Base-by-base conservation (phyloP, 306 rosid species). In the Sechiopsis laciniata region DNA sequence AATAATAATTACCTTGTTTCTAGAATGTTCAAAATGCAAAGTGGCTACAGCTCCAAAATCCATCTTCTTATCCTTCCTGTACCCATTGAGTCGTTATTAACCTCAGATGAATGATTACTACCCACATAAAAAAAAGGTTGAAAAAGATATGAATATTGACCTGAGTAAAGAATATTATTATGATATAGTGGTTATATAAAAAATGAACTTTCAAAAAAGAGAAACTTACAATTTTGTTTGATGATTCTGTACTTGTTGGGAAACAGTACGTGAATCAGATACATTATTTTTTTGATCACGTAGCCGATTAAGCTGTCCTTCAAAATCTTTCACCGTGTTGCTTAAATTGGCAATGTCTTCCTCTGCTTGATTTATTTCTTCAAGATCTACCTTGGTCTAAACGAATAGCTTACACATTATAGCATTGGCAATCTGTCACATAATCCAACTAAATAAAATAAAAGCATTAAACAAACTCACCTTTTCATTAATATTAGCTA, bases 351-450 rank as follows among this genome's bases (percentile, higher is more conserved):
- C 73, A 56, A 89, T 84, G 63, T 85, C 92, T 11, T 72, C 83
- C 83, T 84, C 97, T 65, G 77, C 84, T 76, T 70, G 75, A 67
- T 89, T 82, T 76, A 89, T 79, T 83, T 91, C 95, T 79, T 81
- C 84, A 59, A 91, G 84, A 70, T 88, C 90, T 79, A 82, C 78
- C 88, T 78, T 88, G 55, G 84, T 84, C 99, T 95, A 51, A 16
- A 52, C 46, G 24, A 70, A 52, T 26, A 70, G 59, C 26, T 3
- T 51, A 70, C 37, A 14, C 73, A 68, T 81, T 78, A 72, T 73
- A 75, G 78, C 68, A 74, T 63, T 75, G 81, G 76, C 56, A 79
- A 48, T 53, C 83, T 74, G 76, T 32, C 51, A 26, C 9, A 20
- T 52, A 50, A 40, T 48, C 14, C 45, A 13, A 75, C 51, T 10